Conservation (phyloP, 148 eudicot species). For the Polygonum aviculare region DNA sequence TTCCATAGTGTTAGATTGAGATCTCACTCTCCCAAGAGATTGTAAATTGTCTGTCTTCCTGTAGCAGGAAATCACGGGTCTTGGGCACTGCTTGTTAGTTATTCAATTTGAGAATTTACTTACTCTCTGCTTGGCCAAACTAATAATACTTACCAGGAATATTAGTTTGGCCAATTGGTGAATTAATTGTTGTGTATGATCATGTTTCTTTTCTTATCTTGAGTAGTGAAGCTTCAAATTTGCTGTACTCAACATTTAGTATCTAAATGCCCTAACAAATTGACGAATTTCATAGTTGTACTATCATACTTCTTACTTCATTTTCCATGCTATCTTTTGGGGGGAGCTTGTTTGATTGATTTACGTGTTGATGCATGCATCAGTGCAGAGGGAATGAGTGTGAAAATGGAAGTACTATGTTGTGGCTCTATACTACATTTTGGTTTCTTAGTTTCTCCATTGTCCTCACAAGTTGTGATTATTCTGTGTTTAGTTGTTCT, state of each 20-base stretch:
- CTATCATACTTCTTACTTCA: neutral
- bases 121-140: too few species aligned
- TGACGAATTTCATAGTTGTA: neutral
- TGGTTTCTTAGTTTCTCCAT: neutral
- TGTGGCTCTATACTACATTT: too few species aligned
- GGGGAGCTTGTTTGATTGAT: neutral
- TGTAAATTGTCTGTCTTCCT: neutral
- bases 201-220: neutral
- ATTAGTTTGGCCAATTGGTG: neutral
- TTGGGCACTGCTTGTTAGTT: too few species aligned
- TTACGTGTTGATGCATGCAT: neutral
- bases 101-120: too few species aligned
- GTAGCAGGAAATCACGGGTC: too few species aligned
- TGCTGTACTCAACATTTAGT: too few species aligned
- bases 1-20: neutral
- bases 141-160: too few species aligned
- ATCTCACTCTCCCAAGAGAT: neutral
- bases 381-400: too few species aligned
- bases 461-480: neutral
- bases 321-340: neutral
- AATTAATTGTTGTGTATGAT: neutral
- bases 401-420: neutral
- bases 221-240: neutral
- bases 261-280: neutral
- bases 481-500: neutral